These are phyloP conservation scores for Mycena galopus DNA, from an alignment of 768 basidiomycete genomes.

Conservation along the genomic window DNA sequence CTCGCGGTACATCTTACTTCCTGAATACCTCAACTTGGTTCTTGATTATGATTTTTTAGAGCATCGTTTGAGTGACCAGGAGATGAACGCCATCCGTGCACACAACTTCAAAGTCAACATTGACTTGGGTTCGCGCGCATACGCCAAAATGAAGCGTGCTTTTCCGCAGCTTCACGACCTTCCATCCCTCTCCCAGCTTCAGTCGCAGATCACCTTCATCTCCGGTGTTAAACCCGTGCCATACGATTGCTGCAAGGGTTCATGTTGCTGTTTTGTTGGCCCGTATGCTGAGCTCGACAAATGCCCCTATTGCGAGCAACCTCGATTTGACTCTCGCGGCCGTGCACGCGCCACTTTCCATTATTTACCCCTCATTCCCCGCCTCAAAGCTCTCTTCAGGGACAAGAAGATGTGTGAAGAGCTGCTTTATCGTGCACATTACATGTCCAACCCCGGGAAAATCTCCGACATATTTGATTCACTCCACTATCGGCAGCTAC, in stretches of 20 bases:
- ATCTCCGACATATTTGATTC: no score
- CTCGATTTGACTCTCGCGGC: conserved; percentile 38
- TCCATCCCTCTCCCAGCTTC: conserved; percentile 18
- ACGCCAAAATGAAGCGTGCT: conserved; percentile 11
- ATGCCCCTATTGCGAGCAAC: conserved; percentile 53
- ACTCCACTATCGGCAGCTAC: conserved; percentile 44
- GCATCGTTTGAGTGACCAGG: not conserved
- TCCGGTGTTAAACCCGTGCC: conserved; percentile 13
- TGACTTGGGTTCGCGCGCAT: conserved; percentile 20
- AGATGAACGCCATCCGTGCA: conserved; percentile 12
- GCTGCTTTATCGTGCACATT: conserved; percentile 44
- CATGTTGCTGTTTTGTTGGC: conserved; percentile 55
- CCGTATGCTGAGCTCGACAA: conserved; percentile 38
- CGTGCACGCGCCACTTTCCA: conserved; percentile 45
- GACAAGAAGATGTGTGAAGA: conserved; percentile 35
- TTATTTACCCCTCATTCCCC: conserved; percentile 56
- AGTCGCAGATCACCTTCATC: conserved; percentile 12
- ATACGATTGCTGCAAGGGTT: conserved; percentile 59
- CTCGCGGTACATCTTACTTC: not conserved
- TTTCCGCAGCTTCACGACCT: no score
- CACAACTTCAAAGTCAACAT: conserved; percentile 26
- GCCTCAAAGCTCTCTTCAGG: conserved; percentile 44
- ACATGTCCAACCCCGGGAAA: not conserved
- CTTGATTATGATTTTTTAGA: not conserved
- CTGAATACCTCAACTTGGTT: no score